Percentiles rank a stretch among this genome's conserved stretches.
Conservation (phyloP, 2,329 filamentous ascomycete species). For the Parastagonospora nodorum region DNA sequence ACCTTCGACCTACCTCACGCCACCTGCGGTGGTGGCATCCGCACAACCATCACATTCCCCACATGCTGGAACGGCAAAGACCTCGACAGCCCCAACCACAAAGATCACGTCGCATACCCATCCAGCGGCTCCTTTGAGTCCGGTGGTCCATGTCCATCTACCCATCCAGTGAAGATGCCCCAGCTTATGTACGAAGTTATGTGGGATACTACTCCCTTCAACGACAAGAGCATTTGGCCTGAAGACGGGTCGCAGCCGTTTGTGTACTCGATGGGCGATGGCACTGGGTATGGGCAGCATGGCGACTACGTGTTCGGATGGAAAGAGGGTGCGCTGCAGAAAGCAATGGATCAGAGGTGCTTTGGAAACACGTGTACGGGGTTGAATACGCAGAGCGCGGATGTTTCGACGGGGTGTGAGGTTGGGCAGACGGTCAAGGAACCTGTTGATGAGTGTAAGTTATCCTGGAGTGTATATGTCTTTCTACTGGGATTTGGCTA, state of each 20-base stretch:
- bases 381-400: constrained; percentile 26
- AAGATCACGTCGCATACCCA: constrained; percentile 53
- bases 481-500: no score
- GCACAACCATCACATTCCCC: constrained; percentile 55
- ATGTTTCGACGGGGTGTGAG: constrained; percentile 19
- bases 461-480: no score
- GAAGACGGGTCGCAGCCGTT: constrained; percentile 31
- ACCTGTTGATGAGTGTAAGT: constrained; percentile 19
- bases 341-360: constrained; percentile 40
- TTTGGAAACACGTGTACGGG: constrained; percentile 44
- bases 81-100: constrained; percentile 59
- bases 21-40: constrained; percentile 48
- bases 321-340: constrained; percentile 56
- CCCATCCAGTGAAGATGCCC: constrained; percentile 52
- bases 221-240: constrained; percentile 29
- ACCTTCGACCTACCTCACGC: constrained; percentile 30
- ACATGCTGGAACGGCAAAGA: constrained; percentile 58
- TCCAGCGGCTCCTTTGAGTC: constrained; percentile 24
- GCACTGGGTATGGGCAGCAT: constrained; percentile 32
- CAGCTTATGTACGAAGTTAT: constrained; percentile 55
- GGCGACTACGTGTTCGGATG: constrained; percentile 41
- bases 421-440: constrained; percentile 27
- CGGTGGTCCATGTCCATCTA: constrained; percentile 42
- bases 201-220: constrained; percentile 48
- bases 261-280: constrained; percentile 45